These are phyloP conservation scores for Tricladium varicosporioides DNA, from an alignment of 2,329 filamentous ascomycete species.

Conservation along the genomic window DNA sequence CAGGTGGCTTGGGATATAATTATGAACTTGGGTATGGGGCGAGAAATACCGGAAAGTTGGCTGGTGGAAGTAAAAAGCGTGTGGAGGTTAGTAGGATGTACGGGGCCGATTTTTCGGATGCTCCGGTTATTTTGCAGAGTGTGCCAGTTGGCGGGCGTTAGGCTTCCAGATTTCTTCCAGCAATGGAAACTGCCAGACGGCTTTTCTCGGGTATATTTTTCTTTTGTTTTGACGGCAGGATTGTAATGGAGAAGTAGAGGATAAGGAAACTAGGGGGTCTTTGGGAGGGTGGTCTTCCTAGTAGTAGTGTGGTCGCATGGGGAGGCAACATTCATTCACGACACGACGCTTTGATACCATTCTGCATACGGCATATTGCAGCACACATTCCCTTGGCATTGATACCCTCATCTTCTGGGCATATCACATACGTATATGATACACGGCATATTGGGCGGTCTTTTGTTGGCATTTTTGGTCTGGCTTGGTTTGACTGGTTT, in stretches of 20 bases:
- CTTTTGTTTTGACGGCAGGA: no score
- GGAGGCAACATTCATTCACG: neutral
- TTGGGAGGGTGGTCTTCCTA: no score
- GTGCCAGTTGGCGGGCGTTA: conserved; percentile 4
- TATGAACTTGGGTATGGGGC: conserved; percentile 21
- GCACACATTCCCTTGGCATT: neutral
- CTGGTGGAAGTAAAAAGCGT: conserved; percentile 11
- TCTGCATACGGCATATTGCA: conserved; percentile 9
- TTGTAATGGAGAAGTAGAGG: neutral
- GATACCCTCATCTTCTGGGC: neutral
- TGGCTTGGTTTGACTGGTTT: no score
- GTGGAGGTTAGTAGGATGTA: conserved; percentile 11
- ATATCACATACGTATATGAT: neutral
- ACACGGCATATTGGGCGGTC: no score
- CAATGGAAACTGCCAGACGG: no score
- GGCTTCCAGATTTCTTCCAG: no score
- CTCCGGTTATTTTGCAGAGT: conserved; percentile 24
- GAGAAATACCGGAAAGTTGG: conserved; percentile 12
- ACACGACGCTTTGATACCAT: neutral
- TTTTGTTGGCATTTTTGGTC: no score
- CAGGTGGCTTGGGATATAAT: conserved; percentile 23
- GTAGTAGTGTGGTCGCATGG: no score
- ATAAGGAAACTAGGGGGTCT: neutral
- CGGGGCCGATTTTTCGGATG: conserved; percentile 26
- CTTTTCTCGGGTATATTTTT: neutral